Evolutionary conservation across 768 basidiomycete species (phyloP).

Genomic region (Phanerochaete sordida): DNA sequence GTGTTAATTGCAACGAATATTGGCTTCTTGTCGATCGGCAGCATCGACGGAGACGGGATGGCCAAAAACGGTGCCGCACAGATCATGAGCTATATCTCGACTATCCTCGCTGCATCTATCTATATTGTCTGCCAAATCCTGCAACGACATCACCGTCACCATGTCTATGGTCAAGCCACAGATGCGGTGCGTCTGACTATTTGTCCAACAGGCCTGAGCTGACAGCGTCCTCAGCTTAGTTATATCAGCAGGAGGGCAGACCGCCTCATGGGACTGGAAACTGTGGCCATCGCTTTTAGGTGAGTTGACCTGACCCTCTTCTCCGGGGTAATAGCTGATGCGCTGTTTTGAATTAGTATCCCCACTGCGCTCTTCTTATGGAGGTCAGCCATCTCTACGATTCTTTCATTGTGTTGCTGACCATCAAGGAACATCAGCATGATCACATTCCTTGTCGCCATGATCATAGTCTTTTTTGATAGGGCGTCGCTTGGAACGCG

Average conservation of each 20-base stretch:
- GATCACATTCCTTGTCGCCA: slow-evolving; percentile 10
- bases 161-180: slow-evolving; percentile 26
- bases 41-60: slow-evolving; percentile 24
- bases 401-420: neutral
- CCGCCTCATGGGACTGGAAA: too few species aligned
- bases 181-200: slow-evolving; percentile 36
- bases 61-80: slow-evolving; percentile 16
- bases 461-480: slow-evolving; percentile 8
- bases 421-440: slow-evolving; percentile 2
- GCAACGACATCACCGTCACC: slow-evolving; percentile 36
- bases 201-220: too few species aligned
- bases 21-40: slow-evolving; percentile 51
- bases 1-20: slow-evolving; percentile 60
- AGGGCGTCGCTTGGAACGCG: neutral
- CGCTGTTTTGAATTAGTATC: too few species aligned
- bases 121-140: slow-evolving; percentile 45
- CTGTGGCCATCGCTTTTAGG: too few species aligned
- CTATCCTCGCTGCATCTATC: slow-evolving; percentile 36
- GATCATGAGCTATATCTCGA: slow-evolving; percentile 39
- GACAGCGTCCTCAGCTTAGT: too few species aligned
- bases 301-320: too few species aligned
- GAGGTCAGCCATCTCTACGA: too few species aligned
- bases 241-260: too few species aligned
- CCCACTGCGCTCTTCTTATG: slow-evolving; percentile 23
- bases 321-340: too few species aligned